Evolutionary conservation across 108 stramenopile species (phyloP).

Genomic region (Skeletonema costatum): DNA sequence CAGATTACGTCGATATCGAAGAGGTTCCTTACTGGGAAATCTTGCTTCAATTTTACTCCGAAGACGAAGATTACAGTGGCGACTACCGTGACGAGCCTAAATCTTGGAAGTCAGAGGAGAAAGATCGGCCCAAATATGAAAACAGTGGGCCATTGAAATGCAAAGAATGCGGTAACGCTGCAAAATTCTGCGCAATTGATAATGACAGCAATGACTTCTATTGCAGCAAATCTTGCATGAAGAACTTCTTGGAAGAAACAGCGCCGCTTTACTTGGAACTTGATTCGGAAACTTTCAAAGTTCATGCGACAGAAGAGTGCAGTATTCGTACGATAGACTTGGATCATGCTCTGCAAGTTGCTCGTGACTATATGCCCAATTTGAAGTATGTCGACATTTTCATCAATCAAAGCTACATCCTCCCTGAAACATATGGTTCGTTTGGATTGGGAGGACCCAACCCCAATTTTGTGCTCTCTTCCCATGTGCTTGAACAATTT

Average conservation of each 20-base stretch:
- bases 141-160: neutral
- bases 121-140: no score
- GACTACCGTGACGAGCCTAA: neutral
- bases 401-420: conserved; percentile 1
- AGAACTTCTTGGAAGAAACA: conserved; percentile 7
- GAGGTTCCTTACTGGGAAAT: conserved; percentile 25
- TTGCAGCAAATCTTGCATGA: conserved; percentile 27
- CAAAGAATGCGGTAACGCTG: neutral
- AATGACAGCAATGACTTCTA: conserved; percentile 19
- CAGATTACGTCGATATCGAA: neutral
- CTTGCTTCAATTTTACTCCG: conserved; percentile 18
- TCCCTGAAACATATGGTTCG: neutral
- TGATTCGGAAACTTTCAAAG: conserved; percentile 10
- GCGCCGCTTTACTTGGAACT: conserved; percentile 20
- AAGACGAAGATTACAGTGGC: neutral
- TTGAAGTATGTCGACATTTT: conserved; percentile 19
- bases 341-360: conserved; percentile 14
- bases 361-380: conserved; percentile 24
- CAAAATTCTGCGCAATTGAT: conserved; percentile 11
- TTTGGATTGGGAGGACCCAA: neutral
- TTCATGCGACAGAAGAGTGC: conserved; percentile 3
- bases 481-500: conserved; percentile 2
- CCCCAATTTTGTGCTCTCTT: conserved; percentile 3
- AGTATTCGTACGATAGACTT: conserved; percentile 5
- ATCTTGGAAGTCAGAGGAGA: no score